Percentiles rank a stretch among this genome's conserved stretches.
Evolutionary conservation across 257 asterid species (phyloP).

Genomic region (Ophiorrhiza pumila): DNA sequence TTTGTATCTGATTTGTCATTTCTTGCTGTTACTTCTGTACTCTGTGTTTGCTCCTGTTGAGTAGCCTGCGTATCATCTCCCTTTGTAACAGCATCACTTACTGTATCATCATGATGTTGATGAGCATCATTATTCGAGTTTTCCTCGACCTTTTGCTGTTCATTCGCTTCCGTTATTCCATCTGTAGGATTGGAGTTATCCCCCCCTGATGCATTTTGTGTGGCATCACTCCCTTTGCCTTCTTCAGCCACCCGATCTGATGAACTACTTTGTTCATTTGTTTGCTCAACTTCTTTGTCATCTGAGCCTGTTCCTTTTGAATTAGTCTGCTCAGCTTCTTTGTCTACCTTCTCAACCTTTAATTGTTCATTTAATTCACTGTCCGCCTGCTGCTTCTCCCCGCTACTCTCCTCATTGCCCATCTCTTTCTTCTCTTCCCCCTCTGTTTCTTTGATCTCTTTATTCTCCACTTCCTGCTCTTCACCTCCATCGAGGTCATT

Average conservation of each 20-base stretch:
- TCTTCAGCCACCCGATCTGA: conserved; percentile 15
- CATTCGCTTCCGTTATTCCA: conserved; percentile 25
- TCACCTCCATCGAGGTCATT: conserved; percentile 30
- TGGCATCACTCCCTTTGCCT: conserved; percentile 20
- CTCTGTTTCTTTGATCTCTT: conserved; percentile 30
- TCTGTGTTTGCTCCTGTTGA: conserved; percentile 26
- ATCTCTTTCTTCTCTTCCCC: conserved; percentile 27
- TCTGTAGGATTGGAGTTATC: conserved; percentile 9
- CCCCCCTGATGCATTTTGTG: conserved; percentile 8
- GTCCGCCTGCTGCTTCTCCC: conserved; percentile 28
- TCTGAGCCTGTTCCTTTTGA: conserved; percentile 16
- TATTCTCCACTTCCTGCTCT: conserved; percentile 36
- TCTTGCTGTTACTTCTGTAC: conserved; percentile 16
- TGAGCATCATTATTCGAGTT: conserved; percentile 21
- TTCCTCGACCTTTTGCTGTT: conserved; percentile 20
- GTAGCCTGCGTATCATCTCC: conserved; percentile 8
- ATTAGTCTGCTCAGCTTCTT: conserved; percentile 2
- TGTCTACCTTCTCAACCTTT: conserved; percentile 19
- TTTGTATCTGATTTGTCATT: conserved; percentile 21
- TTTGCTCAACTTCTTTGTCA: conserved; percentile 21
- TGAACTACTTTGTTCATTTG: conserved; percentile 25
- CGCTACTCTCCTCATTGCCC: conserved; percentile 27
- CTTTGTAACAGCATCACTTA: conserved; percentile 1
- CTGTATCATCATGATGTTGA: conserved; percentile 23
- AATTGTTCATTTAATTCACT: conserved; percentile 21